A percentile compares a stretch with the other conserved stretches of the same genome.
phyloP scores from a whole-genome alignment of 2,329 filamentous ascomycete genomes.

The Epichloe gansuensis region DNA sequence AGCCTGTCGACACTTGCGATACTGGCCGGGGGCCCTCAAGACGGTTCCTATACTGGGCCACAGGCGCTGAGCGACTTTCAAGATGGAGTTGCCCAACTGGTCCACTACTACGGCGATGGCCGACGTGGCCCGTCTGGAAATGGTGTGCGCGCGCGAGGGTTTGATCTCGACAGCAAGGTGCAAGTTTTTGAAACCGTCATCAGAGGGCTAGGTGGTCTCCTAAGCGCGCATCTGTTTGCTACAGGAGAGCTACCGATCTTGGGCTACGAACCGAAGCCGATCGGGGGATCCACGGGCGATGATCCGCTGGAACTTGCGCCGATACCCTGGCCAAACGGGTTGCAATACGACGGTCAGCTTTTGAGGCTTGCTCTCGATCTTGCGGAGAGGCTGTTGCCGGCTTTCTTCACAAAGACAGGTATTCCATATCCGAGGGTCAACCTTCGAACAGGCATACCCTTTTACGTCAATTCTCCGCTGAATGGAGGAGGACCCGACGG shows the following conservation, averaged over 20 bases:
- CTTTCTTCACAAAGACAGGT: conserved; percentile 82
- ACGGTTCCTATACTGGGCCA: conserved; percentile 23
- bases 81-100: conserved; percentile 60
- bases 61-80: conserved; percentile 63
- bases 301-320: conserved; percentile 34
- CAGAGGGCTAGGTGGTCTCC: conserved; percentile 73
- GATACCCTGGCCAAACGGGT: conserved; percentile 62
- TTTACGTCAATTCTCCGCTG: conserved; percentile 76
- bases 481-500: conserved; percentile 40
- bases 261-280: conserved; percentile 50
- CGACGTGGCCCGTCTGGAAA: conserved; percentile 52
- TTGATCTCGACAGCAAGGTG: conserved; percentile 94
- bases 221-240: conserved; percentile 90
- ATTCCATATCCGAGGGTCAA: conserved; percentile 94
- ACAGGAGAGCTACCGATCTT: conserved; percentile 78
- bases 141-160: conserved; percentile 64
- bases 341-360: conserved; percentile 80
- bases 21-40: conserved; percentile 57
- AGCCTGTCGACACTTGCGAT: conserved; percentile 90
- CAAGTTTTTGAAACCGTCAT: conserved; percentile 99
- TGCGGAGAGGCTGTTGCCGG: conserved; percentile 70
- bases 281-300: conserved; percentile 14
- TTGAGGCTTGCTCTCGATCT: conserved; percentile 81
- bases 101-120: conserved; percentile 79
- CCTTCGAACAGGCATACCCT: conserved; percentile 77